Percentiles rank a stretch among this genome's conserved stretches.
phyloP scores from a whole-genome alignment of 495 filamentous ascomycete species.

The Melanomma pulvis-pyrius region DNA sequence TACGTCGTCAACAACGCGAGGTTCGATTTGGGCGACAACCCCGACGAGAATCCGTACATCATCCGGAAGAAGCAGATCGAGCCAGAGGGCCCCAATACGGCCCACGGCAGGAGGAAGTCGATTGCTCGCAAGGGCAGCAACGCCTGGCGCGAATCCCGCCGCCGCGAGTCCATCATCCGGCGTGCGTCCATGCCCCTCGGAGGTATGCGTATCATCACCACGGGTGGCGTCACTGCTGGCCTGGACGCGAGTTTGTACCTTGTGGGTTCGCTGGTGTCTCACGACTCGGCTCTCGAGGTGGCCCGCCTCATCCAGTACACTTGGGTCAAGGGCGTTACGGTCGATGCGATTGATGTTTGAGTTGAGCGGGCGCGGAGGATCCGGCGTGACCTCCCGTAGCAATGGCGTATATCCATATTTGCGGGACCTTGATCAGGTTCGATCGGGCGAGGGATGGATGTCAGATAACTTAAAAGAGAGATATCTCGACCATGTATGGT shows the following conservation, averaged over 20 bases:
- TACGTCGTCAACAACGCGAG: conserved; percentile 81
- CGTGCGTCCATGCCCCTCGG: conserved; percentile 66
- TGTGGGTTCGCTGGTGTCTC: conserved; percentile 69
- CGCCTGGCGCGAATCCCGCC: conserved; percentile 65
- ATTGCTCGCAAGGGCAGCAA: conserved; percentile 71
- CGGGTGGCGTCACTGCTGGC: conserved; percentile 74
- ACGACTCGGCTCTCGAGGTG: conserved; percentile 69
- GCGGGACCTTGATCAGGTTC: neutral
- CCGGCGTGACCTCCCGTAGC: conserved; percentile 20
- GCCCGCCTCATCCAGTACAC: conserved; percentile 68
- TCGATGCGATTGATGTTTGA: conserved; percentile 74
- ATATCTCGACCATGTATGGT: conserved; percentile 25
- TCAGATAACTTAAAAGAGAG: conserved; percentile 1
- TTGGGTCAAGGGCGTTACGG: conserved; percentile 71
- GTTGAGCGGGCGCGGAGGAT: conserved; percentile 46
- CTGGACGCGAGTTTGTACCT: conserved; percentile 79
- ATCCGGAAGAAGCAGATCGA: conserved; percentile 60
- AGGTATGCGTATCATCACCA: conserved; percentile 74
- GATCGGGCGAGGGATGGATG: neutral
- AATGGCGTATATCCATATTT: conserved; percentile 16
- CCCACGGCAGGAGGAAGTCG: conserved; percentile 53
- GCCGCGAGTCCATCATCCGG: conserved; percentile 69
- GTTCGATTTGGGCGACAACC: conserved; percentile 71
- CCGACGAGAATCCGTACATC: conserved; percentile 75
- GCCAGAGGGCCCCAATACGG: conserved; percentile 16